These are phyloP conservation scores for Phoma sp. DNA, from an alignment of 2,329 filamentous ascomycete genomes.

Conservation along the genomic window DNA sequence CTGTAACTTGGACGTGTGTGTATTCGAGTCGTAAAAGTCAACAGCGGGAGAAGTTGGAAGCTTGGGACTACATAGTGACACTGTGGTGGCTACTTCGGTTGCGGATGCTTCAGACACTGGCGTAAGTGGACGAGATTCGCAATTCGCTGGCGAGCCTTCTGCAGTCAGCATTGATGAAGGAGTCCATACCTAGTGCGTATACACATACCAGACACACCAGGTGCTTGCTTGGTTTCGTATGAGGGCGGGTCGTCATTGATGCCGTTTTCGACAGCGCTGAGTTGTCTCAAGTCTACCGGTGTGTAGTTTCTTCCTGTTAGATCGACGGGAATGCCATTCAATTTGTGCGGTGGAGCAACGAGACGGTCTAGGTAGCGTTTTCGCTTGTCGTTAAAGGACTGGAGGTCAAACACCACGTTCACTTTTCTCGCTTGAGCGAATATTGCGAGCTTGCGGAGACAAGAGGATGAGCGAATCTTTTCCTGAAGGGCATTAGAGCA, in stretches of 20 bases:
- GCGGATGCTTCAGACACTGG: background rate
- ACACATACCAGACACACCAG: background rate
- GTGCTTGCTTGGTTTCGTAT: background rate
- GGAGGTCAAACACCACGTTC: background rate
- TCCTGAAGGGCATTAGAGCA: too few relatives aligned
- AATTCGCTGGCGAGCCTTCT: too few relatives aligned
- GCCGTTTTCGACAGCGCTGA: background rate
- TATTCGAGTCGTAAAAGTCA: too few relatives aligned
- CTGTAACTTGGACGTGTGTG: background rate
- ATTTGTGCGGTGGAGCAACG: too few relatives aligned
- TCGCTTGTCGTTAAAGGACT: background rate
- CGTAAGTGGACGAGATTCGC: background rate
- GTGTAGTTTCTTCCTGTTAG: too few relatives aligned
- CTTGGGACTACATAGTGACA: background rate
- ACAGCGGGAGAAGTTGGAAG: too few relatives aligned
- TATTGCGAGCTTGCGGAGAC: background rate
- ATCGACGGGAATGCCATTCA: too few relatives aligned
- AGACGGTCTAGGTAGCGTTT: background rate
- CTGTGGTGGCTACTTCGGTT: background rate
- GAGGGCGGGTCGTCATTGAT: background rate
- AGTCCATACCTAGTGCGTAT: too few relatives aligned
- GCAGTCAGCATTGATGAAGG: too few relatives aligned
- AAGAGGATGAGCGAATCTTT: background rate
- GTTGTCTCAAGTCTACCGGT: background rate
- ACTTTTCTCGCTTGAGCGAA: background rate